Evolutionary conservation across 306 rosid species (phyloP).

Genomic region (Ceratonia siliqua): DNA sequence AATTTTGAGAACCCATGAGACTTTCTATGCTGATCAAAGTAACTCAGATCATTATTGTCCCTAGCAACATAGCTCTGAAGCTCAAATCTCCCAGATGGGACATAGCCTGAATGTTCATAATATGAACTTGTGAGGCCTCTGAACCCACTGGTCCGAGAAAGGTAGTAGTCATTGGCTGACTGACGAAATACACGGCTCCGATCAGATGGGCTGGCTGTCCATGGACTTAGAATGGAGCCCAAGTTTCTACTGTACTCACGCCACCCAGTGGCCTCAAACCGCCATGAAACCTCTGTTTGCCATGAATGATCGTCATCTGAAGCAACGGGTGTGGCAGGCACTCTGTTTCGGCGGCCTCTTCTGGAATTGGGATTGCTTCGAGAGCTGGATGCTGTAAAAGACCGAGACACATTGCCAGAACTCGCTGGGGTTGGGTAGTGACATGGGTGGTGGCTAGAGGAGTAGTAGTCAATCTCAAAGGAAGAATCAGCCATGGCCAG

Average conservation of each 20-base stretch:
- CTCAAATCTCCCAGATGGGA: slow-evolving; percentile 60
- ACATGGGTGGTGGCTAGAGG: slow-evolving; percentile 31
- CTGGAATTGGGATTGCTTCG: background rate
- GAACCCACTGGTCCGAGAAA: slow-evolving; percentile 46
- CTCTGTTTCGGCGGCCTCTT: slow-evolving; percentile 15
- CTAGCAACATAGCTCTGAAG: slow-evolving; percentile 69
- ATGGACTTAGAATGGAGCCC: slow-evolving; percentile 68
- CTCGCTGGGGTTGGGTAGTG: slow-evolving; percentile 48
- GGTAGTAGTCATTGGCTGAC: slow-evolving; percentile 72
- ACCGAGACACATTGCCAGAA: slow-evolving; percentile 46
- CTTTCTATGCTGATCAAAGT: slow-evolving; percentile 26
- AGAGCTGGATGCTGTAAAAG: slow-evolving; percentile 50
- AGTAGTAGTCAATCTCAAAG: slow-evolving; percentile 43
- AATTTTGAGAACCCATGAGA: slow-evolving; percentile 32
- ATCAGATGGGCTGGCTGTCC: slow-evolving; percentile 46
- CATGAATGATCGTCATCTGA: slow-evolving; percentile 71
- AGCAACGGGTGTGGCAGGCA: slow-evolving; percentile 64
- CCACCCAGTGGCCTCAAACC: slow-evolving; percentile 66
- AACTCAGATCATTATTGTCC: slow-evolving; percentile 41
- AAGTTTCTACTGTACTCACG: slow-evolving; percentile 44
- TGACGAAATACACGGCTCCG: slow-evolving; percentile 41
- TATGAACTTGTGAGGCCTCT: slow-evolving; percentile 24
- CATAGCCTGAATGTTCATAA: slow-evolving; percentile 35
- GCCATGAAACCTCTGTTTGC: slow-evolving; percentile 88
- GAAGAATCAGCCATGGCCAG: slow-evolving; percentile 62